A percentile compares a stretch with the other conserved stretches of the same genome.
phyloP scores from a whole-genome alignment of 192 early-diverging fungal genomes.

The Coemansia sp. region DNA sequence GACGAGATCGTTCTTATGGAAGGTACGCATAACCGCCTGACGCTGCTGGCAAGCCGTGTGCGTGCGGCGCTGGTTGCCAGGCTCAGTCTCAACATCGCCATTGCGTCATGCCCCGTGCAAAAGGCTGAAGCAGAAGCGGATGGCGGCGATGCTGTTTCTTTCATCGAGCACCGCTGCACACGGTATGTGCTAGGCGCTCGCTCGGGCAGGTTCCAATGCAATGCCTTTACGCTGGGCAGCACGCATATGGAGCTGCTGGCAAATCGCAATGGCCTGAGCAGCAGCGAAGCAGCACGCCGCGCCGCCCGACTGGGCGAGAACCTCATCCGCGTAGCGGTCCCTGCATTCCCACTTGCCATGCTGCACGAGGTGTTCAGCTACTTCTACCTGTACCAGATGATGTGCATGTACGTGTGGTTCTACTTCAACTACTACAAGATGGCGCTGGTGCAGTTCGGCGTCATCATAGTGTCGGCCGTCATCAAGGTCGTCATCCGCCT shows the following conservation, averaged over 20 bases:
- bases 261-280: slow-evolving; percentile 55
- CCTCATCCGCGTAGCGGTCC: slow-evolving; percentile 58
- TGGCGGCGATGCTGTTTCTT: slow-evolving; percentile 18
- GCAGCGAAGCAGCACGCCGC: slow-evolving; percentile 56
- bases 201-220: slow-evolving; percentile 56
- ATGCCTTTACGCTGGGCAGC: slow-evolving; percentile 60
- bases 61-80: slow-evolving; percentile 34
- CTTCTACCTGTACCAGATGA: slow-evolving; percentile 65
- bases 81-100: slow-evolving; percentile 41
- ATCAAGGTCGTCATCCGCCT: slow-evolving; percentile 60
- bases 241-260: slow-evolving; percentile 55
- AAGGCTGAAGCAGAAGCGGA: slow-evolving; percentile 37
- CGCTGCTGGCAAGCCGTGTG: slow-evolving; percentile 41
- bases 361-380: slow-evolving; percentile 60
- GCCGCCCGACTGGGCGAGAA: slow-evolving; percentile 65
- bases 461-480: slow-evolving; percentile 59
- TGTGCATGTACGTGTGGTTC: slow-evolving; percentile 70
- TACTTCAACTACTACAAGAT: slow-evolving; percentile 66
- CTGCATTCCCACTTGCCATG: slow-evolving; percentile 52
- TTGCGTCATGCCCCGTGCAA: slow-evolving; percentile 47
- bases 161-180: slow-evolving; percentile 76
- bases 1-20: slow-evolving; percentile 57
- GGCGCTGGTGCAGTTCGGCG: slow-evolving; percentile 58
- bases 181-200: slow-evolving; percentile 67
- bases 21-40: slow-evolving; percentile 44